Base-by-base conservation (phyloP, 2,329 filamentous ascomycete genomes). In the Fusarium nygamai region DNA sequence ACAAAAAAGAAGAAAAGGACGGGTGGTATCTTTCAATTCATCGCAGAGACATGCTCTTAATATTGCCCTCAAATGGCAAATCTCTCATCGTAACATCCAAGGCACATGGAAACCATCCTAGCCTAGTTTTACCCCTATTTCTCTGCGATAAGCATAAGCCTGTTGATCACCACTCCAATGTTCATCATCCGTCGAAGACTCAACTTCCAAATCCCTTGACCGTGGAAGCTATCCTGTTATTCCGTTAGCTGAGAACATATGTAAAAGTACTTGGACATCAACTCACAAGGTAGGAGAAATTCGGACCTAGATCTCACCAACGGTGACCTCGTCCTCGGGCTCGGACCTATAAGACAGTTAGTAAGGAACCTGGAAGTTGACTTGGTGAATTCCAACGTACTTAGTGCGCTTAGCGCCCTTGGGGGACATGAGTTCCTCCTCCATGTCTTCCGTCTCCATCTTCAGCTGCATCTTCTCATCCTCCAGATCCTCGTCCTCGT, bases 381-480 rank as follows among this genome's bases (percentile, higher is more conserved):
- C 9, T 9, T 8, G 19, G 1, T 20, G 12, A 10, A 9, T 16
- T 22, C 9, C 17, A 56, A 72, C 77, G 47, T 59, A 78, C 77
- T 77, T 77, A 46, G 77, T 79, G 39, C 51, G 78, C 76, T 84
- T 84, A 29, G 61, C 36, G 14, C 66, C 64, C 13, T 64, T 54
- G 39, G 70, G 64, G 22, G 47, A 73, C 34, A 53, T 5, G 14
- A 70, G 27, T 7, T 36, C 47, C 17, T 57, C 50, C 16, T 75
- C 71, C 2, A 60, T 54, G 12, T 69, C 71, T 6, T 71, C 60
- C 11, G 56, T 17, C 68, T 82, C 80, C 41, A 75, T 60, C 69
- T 81, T 81, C 38, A 80, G 70, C 47, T 79, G 76, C 39, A 76
- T 24, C 46, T 74, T 74, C 22, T 77, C 73, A 11, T 78, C 71